These are phyloP conservation scores for Postia placenta DNA, from an alignment of 768 basidiomycete species.

Conservation along the genomic window DNA sequence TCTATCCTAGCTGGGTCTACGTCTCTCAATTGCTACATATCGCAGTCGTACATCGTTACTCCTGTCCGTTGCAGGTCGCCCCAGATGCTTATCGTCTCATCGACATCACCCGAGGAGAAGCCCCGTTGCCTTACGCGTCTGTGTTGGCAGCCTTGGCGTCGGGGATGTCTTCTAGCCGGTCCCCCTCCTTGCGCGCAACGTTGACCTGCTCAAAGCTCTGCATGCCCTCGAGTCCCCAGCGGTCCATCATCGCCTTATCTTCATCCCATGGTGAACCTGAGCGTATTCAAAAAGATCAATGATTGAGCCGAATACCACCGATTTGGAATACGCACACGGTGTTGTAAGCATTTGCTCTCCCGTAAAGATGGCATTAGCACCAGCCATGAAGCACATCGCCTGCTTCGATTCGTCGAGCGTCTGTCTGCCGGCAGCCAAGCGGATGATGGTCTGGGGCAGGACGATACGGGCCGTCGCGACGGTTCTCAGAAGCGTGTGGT, in stretches of 20 bases:
- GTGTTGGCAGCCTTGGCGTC: too few relatives aligned
- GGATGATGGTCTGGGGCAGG: slow-evolving; percentile 88
- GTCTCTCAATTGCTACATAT: neutral
- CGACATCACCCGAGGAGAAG: too few relatives aligned
- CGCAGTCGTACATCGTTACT: neutral
- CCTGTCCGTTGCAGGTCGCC: neutral
- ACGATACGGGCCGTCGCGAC: slow-evolving; percentile 94
- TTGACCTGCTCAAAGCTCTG: slow-evolving; percentile 74
- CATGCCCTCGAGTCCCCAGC: slow-evolving; percentile 94
- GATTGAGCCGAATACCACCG: slow-evolving; percentile 12
- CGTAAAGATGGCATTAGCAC: slow-evolving; percentile 98
- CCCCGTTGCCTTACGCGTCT: too few relatives aligned
- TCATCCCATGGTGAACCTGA: slow-evolving; percentile 93
- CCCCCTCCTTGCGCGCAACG: slow-evolving; percentile 50
- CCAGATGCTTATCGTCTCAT: too few relatives aligned
- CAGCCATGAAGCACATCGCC: slow-evolving; percentile 98
- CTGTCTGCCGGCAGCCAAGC: slow-evolving; percentile 91
- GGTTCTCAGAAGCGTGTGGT: slow-evolving; percentile 84
- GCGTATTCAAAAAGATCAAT: neutral
- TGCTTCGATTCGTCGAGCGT: slow-evolving; percentile 87
- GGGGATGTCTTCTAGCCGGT: too few relatives aligned
- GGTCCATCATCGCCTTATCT: slow-evolving; percentile 90
- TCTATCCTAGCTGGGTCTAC: neutral
- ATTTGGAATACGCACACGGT: slow-evolving; percentile 88
- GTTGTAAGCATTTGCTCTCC: slow-evolving; percentile 97